Conservation (phyloP, 805 yeast species). For the Barnettozyma californica region DNA sequence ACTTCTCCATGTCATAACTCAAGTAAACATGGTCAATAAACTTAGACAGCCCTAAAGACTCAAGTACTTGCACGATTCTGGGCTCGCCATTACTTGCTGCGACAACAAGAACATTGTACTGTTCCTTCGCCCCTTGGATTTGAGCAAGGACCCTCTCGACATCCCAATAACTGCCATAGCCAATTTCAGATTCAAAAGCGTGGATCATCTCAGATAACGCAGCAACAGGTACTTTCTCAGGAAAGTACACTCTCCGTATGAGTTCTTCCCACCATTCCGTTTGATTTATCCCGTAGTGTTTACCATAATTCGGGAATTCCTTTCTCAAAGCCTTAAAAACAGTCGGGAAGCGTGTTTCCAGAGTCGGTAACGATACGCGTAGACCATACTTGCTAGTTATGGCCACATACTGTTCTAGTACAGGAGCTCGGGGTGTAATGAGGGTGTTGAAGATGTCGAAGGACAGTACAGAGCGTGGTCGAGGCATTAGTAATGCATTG, state of each 20-base stretch:
- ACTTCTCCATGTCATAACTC: constrained; percentile 50
- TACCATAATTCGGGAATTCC: constrained; percentile 62
- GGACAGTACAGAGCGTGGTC: neutral
- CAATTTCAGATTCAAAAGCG: constrained; percentile 47
- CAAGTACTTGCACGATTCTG: constrained; percentile 39
- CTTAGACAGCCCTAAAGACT: constrained; percentile 39
- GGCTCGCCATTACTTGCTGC: constrained; percentile 62
- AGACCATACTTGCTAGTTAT: constrained; percentile 45
- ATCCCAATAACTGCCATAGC: constrained; percentile 51
- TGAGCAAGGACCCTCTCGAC: constrained; percentile 34
- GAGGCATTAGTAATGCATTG: neutral
- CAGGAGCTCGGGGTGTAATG: neutral
- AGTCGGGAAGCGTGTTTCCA: constrained; percentile 26
- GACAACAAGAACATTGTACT: constrained; percentile 32
- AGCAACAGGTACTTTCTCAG: constrained; percentile 28
- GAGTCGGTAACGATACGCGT: constrained; percentile 19
- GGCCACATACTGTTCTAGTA: constrained; percentile 37
- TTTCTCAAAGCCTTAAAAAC: constrained; percentile 33
- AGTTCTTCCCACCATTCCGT: constrained; percentile 57
- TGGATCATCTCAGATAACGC: constrained; percentile 41
- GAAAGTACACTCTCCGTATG: constrained; percentile 38
- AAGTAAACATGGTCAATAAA: constrained; percentile 42
- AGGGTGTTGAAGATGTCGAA: constrained; percentile 3
- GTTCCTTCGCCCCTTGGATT: constrained; percentile 27
- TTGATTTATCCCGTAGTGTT: constrained; percentile 29